Base-by-base conservation (phyloP, 352 stramenopile genomes). In the Phytopythium montanum region DNA sequence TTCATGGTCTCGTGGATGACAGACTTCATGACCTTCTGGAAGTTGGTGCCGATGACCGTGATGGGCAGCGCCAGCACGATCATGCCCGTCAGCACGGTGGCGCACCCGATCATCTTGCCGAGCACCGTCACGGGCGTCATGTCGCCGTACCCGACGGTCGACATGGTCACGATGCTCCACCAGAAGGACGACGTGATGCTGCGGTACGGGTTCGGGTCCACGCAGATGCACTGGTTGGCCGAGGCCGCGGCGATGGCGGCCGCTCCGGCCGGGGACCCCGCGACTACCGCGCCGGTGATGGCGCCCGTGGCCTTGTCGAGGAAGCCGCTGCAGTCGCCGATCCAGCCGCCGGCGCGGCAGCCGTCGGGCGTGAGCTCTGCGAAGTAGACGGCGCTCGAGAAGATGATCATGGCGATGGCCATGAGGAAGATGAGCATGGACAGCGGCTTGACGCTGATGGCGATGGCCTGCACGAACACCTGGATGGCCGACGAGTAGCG, bases 121-220 rank as follows among this genome's bases (percentile, higher is more conserved):
- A 62, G 21, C 28, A 80, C 68, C 13, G 87, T 94, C 60, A 92
- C 83, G 3, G 89, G 88, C 3, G 73, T 85, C 72, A 94, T 87
- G 54, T 97, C 89, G 2, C 89, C 89, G 55, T 96, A 97, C 1
- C 89, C 89, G 4, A 96, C 87, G 0, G 89, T 96, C 25, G 89
- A 96, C 79, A 96, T 94, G n/a, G 88, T 97, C 56, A 97, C 86
- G 52, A 97, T 87, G 53, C 88, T 90, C 87, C 86, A 97, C 83
- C 88, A 96, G 28, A 95, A 92, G 5, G 81, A 87, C 25, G 76
- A 69, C 0, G 81, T 76, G 53, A 97, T 95, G 54, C 77, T 88
- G 58, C 66, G 74, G 70, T 94, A 96, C 25, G 86, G 87, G 21
- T 88, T 92, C n/a, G 77, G 78, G 57, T 94, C 87, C 19, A 89